Evolutionary conservation across 2,329 filamentous ascomycete species (phyloP), one percentile per base, ranked within the genome.

Genomic region (Thelonectria discophora): DNA sequence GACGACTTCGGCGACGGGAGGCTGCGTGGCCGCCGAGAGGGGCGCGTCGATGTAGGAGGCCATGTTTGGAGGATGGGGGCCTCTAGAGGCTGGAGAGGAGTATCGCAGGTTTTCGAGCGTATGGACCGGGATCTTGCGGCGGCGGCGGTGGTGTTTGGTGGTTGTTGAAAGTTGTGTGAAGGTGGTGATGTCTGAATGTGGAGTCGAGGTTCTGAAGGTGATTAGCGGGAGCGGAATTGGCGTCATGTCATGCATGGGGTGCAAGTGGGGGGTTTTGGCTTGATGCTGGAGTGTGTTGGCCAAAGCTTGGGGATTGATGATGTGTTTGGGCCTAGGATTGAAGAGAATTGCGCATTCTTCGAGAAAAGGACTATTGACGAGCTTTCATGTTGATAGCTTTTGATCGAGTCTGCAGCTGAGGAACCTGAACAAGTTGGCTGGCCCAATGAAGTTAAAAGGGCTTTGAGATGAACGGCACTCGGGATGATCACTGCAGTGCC

Each of bases 1-100:
- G 63, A 79, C 77, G 52, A 80, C 64, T 54, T 81, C 80, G 54
- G 70, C 70, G 9, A 74, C 57, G 8, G 74, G 62, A 24, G 58
- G 53, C 54, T 68, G 69, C 12, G 66, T 62, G 12, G 67, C 59
- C 27, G 72, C 74, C 15, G 73, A 55, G 50, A 75, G 70, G 27
- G 74, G 69, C 39, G 61, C 70, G n/a, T 77, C 75, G 58, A 69
- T 69, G 61, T 75, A 75, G 46, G 74, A 73, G 40, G 75, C 73
- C 75, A 77, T 77, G 62, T 40, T 53, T 40, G 51, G 30, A 30
- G 13, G 45, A n/a, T n/a, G 15, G 13, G 21, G n/a, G 37, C 48
- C 34, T 37, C 34, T 37, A n/a, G 47, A n/a, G 17, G 40, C 27
- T 30, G 27, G 54, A 10, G 47, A 34, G n/a, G 21, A 48, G 21